A percentile compares a stretch with the other conserved stretches of the same genome.
These are phyloP conservation scores for Pulveroboletus frians DNA, from an alignment of 768 basidiomycete species.

Conservation along the genomic window DNA sequence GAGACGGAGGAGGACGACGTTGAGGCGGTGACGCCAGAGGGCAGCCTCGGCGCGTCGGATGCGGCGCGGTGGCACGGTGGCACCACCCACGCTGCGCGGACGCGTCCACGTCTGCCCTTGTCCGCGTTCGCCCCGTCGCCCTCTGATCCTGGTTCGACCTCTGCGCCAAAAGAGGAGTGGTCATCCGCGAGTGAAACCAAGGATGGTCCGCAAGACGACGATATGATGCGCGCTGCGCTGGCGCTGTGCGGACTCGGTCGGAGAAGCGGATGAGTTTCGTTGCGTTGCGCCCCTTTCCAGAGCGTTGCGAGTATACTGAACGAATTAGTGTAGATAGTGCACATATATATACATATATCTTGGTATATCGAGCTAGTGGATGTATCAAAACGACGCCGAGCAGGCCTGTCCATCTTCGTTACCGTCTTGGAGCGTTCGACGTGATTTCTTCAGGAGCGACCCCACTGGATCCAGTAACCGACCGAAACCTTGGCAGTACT, in stretches of 20 bases:
- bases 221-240: conserved; percentile 66
- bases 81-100: not conserved
- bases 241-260: conserved; percentile 55
- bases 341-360: not conserved
- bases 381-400: not conserved
- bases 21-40: conserved; percentile 61
- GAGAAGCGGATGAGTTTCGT: conserved; percentile 10
- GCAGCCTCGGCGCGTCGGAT: conserved; percentile 41
- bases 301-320: too few relatives aligned
- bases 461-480: not conserved
- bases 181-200: conserved; percentile 5
- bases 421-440: too few relatives aligned
- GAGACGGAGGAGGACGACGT: conserved; percentile 60
- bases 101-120: conserved; percentile 3
- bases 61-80: conserved; percentile 34
- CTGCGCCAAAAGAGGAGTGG: not conserved
- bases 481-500: too few relatives aligned
- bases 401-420: too few relatives aligned
- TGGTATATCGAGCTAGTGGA: conserved; percentile 5
- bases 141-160: not conserved
- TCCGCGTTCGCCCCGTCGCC: not conserved
- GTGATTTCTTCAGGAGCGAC: not conserved
- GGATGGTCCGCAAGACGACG: conserved; percentile 44
- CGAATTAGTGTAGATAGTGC: conserved; percentile 3
- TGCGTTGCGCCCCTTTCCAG: not conserved